A percentile compares a stretch with the other conserved stretches of the same genome.
Evolutionary conservation across 192 early-diverging fungal species (phyloP).

Genomic region (Podila minutissima): DNA sequence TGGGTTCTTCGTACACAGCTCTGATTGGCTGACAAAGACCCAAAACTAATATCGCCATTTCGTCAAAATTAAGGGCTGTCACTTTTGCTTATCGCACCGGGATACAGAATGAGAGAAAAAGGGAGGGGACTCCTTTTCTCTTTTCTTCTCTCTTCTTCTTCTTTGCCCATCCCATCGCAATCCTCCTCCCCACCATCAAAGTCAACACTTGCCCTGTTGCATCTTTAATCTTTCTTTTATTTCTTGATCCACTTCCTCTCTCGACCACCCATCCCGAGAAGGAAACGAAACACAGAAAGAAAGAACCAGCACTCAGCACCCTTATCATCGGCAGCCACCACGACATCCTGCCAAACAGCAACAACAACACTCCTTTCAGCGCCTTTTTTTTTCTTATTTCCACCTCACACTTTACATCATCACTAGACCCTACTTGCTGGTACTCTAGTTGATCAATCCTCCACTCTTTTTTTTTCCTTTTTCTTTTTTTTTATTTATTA

Average conservation of each 20-base stretch:
- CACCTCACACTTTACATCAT: neutral
- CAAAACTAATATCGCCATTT: too few species aligned
- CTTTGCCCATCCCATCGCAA: neutral
- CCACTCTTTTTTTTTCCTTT: constrained; percentile 11
- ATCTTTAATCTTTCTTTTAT: neutral
- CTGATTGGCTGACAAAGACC: neutral
- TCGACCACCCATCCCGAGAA: neutral
- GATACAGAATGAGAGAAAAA: too few species aligned
- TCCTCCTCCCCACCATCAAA: neutral
- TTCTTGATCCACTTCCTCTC: neutral
- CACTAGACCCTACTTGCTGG: constrained; percentile 52
- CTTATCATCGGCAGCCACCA: neutral
- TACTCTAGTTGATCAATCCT: constrained; percentile 34
- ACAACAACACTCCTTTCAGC: neutral
- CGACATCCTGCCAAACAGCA: neutral
- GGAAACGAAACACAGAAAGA: neutral
- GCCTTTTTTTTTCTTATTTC: constrained; percentile 16
- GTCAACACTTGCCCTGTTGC: constrained; percentile 3
- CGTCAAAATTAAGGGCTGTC: neutral
- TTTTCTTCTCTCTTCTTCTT: neutral
- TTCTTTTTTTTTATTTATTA: constrained; percentile 18
- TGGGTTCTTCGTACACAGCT: neutral
- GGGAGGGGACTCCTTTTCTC: neutral
- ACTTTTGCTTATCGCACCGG: neutral
- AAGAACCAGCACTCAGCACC: neutral